Conservation (phyloP, 257 asterid species). For the Verbascum thapsus region DNA sequence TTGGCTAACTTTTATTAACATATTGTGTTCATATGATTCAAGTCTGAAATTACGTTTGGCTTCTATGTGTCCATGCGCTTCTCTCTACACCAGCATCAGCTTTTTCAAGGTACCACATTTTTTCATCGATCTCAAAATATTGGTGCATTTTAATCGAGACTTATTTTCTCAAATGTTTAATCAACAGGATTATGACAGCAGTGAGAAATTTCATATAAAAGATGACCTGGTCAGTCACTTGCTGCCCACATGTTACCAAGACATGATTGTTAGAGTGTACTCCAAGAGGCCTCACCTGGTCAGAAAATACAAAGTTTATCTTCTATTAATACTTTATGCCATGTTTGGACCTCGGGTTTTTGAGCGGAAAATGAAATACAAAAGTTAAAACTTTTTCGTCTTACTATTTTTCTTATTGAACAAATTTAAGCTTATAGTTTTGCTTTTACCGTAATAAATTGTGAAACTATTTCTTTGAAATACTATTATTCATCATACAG, state of each 20-base stretch:
- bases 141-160: not conserved
- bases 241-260: conserved; percentile 82
- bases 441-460: not conserved
- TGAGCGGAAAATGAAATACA: too few relatives aligned
- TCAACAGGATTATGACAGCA: conserved; percentile 62
- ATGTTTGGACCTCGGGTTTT: too few relatives aligned
- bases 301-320: conserved; percentile 17
- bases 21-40: not conserved
- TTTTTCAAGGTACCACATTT: conserved; percentile 67
- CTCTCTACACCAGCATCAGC: conserved; percentile 60
- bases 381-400: too few relatives aligned
- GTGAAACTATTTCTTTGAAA: not conserved
- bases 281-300: conserved; percentile 77
- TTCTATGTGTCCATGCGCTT: conserved; percentile 32
- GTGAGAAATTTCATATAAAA: conserved; percentile 43
- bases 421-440: too few relatives aligned
- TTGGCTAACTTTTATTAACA: not conserved
- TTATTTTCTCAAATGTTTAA: not conserved
- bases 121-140: conserved; percentile 14
- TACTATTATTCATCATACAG: conserved; percentile 52
- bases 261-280: conserved; percentile 83
- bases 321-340: not conserved
- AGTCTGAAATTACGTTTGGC: conserved; percentile 27
- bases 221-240: conserved; percentile 73
- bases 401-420: too few relatives aligned